Percentiles rank a stretch among this genome's conserved stretches.
phyloP scores from a whole-genome alignment of 345 rosid genomes.

The Eucalyptus pauciflora region DNA sequence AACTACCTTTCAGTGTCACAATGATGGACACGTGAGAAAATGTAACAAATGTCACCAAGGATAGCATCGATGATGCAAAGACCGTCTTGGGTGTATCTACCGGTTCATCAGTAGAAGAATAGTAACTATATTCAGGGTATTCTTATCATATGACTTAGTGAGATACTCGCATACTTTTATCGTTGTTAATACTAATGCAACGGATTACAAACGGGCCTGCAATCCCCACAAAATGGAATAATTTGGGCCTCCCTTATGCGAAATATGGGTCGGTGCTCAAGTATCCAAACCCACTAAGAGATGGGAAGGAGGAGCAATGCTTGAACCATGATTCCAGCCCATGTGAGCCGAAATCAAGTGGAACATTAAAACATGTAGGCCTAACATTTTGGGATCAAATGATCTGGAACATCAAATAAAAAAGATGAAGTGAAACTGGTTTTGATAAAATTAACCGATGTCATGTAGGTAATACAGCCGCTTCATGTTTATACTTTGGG shows the following conservation, averaged over 20 bases:
- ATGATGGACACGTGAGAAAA: too few relatives aligned
- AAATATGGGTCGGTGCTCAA: not conserved
- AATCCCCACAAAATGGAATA: not conserved
- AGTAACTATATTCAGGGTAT: not conserved
- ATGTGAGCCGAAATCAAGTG: not conserved
- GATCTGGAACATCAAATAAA: not conserved
- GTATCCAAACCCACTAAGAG: not conserved
- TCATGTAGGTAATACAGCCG: not conserved
- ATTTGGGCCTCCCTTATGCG: not conserved
- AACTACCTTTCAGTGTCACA: not conserved
- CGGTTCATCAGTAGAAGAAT: not conserved
- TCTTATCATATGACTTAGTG: not conserved
- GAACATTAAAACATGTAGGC: not conserved
- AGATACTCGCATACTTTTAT: not conserved
- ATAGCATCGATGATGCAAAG: not conserved
- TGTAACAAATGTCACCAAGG: not conserved
- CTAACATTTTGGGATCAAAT: not conserved
- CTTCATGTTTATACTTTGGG: not conserved
- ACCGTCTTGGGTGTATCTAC: not conserved
- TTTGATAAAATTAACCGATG: not conserved
- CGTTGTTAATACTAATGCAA: not conserved
- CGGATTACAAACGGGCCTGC: not conserved
- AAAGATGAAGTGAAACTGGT: not conserved
- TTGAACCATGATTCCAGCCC: not conserved
- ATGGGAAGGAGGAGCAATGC: not conserved